Base-by-base conservation (phyloP, 192 early-diverging fungal species). In the Endogone sp. region DNA sequence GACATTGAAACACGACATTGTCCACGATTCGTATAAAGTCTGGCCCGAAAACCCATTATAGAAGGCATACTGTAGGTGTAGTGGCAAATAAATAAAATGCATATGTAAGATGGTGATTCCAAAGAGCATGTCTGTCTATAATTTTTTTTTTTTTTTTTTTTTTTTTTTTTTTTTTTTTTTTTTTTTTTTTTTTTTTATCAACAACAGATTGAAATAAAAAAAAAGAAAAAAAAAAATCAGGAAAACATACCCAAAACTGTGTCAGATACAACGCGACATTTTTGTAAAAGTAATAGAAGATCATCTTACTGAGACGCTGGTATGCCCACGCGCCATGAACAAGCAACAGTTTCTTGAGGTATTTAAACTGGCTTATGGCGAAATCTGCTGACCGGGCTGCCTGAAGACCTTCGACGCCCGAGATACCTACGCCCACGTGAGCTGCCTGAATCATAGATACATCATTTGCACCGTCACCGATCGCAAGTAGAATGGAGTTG, bases 381-480 rank as follows among this genome's bases (percentile, higher is more conserved):
- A 99, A 98, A 81, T 99, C 97, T 0, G 97, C 94, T 67, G 92
- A 90, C 20, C 97, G 90, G 3, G 96, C 96, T 3, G 97, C 97
- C 71, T 99, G 97, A 63, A 99, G 81, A 44, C 97, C 97, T 72
- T 99, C 97, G 67, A 94, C 86, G 26, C 97, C 97, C 60, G 86
- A 92, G 71, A 99, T 99, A 60, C 97, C 97, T 11, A 99, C 89
- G 60, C 97, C 97, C 27, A 98, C 96, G 70, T 98, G 96, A 24
- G 96, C 96, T 11, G 96, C 97, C 74, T 99, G 97, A 73, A 99
- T 99, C 97, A 99, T 99, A 25, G 90, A 91, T 0, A 99, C 96
- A 74, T 99, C 97, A 75, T 99, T 99, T 29, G 97, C 97, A 32
- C 97, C 97, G 78, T 99, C 97, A 56, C 97, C 97, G 75, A 99